Evolutionary conservation across 2,329 filamentous ascomycete species (phyloP), one percentile per base, ranked within the genome.

Genomic region (Stagonosporopsis cucurbitacearum): DNA sequence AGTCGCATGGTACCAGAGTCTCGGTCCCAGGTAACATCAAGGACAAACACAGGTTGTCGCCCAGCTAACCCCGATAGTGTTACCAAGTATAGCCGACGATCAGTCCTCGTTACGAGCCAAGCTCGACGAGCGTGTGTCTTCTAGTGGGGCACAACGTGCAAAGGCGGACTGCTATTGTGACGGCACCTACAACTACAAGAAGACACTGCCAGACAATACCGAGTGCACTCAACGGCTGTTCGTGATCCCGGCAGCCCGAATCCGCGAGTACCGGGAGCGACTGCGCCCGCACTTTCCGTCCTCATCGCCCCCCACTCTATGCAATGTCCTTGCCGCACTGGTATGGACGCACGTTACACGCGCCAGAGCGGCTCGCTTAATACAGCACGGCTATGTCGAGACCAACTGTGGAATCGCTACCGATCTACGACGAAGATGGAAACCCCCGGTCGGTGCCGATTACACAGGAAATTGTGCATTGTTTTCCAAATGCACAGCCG

Each of bases 341-440:
- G 62, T 73, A 12, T 75, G 72, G 72, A 72, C 70, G n/a, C 69
- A 74, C 36, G 63, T 72, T 30, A 74, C 71, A 39, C 67, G 72
- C 17, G 71, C 72, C 42, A 64, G 72, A 59, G 65, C 63, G 36
- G 36, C 43, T 4, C 64, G 68, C 40, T 44, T 71, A 35, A 39
- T 48, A 15, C 39, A 60, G n/a, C 59, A 55, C 37, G 60, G 59
- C 3, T 41, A 67, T 37, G 56, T 64, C 15, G 51, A 67, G 37
- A 70, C 70, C 2, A 70, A 63, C 17, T 54, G 70, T 26, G 71
- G 67, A 3, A 69, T 74, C 26, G 68, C 71, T 15, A 70, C 67
- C 8, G 69, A 75, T 32, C 30, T 69, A 32, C 70, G 72, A 39
- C 65, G 57, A 48, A 61, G 69, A 19, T 63, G 70, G 54, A 50